Evolutionary conservation across 2,329 filamentous ascomycete species (phyloP).

Genomic region (Colletotrichum falcatum): DNA sequence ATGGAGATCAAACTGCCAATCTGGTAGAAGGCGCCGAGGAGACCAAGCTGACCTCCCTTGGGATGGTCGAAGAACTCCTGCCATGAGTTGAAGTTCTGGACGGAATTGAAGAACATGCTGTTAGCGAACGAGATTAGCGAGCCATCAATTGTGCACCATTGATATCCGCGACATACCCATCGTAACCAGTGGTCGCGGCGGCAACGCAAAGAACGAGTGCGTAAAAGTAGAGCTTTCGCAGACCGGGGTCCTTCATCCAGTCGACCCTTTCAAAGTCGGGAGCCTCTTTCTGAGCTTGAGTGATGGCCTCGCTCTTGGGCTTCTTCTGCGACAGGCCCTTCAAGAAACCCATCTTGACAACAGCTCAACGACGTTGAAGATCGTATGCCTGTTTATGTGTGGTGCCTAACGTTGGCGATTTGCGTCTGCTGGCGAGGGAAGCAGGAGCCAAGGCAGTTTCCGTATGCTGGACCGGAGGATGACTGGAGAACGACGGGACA

Average conservation of each 20-base stretch:
- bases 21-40: constrained; percentile 70
- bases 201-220: constrained; percentile 63
- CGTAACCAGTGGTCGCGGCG: constrained; percentile 68
- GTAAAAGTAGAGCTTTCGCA: constrained; percentile 67
- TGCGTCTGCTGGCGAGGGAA: constrained; percentile 17
- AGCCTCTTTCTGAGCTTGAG: constrained; percentile 58
- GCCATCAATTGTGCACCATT: not conserved
- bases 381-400: not conserved
- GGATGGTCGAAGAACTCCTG: constrained; percentile 61
- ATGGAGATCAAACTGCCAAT: constrained; percentile 69
- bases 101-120: constrained; percentile 59
- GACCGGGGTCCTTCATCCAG: constrained; percentile 66
- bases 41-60: constrained; percentile 58
- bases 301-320: constrained; percentile 30
- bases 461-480: constrained; percentile 5
- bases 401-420: not conserved
- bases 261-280: constrained; percentile 62
- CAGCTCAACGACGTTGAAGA: constrained; percentile 14
- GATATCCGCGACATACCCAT: constrained; percentile 57
- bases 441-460: constrained; percentile 30
- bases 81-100: constrained; percentile 59
- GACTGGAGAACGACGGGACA: constrained; percentile 20
- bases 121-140: constrained; percentile 20
- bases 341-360: constrained; percentile 33
- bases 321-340: constrained; percentile 39